Evolutionary conservation across 148 eudicot genomes (phyloP), one percentile per base, ranked within the genome.

Genomic region (Euryodendron excelsum): DNA sequence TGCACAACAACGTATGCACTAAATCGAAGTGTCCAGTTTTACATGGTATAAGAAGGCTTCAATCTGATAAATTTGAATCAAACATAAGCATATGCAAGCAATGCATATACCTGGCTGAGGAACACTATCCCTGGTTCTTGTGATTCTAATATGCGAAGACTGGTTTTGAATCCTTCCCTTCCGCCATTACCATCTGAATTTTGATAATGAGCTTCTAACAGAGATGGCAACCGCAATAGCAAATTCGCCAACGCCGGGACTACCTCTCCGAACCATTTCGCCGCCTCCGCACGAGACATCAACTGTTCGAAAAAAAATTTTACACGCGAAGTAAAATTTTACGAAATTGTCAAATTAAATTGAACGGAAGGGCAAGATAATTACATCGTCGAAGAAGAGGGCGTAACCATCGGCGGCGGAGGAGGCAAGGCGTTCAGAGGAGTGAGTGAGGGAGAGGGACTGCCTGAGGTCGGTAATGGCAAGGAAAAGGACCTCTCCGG

Each of bases 341-440:
- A 5, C 27, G 10, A 53, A 31, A 12, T 0, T n/a, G n/a, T n/a
- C n/a, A n/a, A n/a, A n/a, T n/a, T n/a, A 31, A 31, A 62, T 62
- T 3, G 27, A 66, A 23, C 47, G 30, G 1, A 62, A 28, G 23
- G 13, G 11, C 33, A 33, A 10, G 18, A 50, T 39, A 45, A 31
- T 50, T 74, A 91, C 97, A 78, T 91, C 94, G 69, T 93, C 97
- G 73, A 95, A 95, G 91, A 90, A 95, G 77, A 95, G 90, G 20
- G 93, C 71, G 69, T 71, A 90, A 7, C 99, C 99, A 20, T 90
- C 75, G 25, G 81, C 81, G 21, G 90, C 82, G 48, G 87, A 85
- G 72, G 82, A 20, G 25, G 82, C 66, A 14, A 93, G 78, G 30
- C 28, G 66, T n/a, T 81, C 85, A 58, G 84, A 23, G 36, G 81